Conservation (phyloP, 345 rosid genomes). For the Acer saccharum region DNA sequence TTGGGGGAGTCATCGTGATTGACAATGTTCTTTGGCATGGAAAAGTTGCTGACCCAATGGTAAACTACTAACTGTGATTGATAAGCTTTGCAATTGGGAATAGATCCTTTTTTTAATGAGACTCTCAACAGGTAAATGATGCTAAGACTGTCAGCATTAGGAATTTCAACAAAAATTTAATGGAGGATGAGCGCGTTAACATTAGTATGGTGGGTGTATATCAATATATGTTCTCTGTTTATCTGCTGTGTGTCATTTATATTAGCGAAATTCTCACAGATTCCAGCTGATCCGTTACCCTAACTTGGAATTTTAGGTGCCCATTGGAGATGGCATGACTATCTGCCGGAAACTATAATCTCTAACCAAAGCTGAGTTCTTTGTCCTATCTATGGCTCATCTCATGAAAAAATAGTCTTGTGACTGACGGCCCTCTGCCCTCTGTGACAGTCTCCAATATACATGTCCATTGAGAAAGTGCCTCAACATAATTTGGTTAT, state of each 20-base stretch:
- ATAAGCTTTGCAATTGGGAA: constrained; percentile 3
- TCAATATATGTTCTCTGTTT: neutral
- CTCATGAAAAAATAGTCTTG: neutral
- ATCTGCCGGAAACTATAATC: constrained; percentile 71
- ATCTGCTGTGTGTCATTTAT: neutral
- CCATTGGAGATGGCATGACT: constrained; percentile 90
- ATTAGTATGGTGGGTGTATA: constrained; percentile 70
- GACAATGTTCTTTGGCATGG: constrained; percentile 99
- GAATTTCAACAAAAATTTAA: constrained; percentile 62
- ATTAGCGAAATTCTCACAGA: neutral
- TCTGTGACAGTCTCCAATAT: neutral
- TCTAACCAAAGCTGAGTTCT: neutral
- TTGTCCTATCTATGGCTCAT: constrained; percentile 3
- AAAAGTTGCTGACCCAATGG: constrained; percentile 84
- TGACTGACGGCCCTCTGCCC: neutral
- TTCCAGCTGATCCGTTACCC: neutral
- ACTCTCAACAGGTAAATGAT: constrained; percentile 65
- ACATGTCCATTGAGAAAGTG: neutral
- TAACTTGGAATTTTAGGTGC: constrained; percentile 53
- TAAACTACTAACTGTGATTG: constrained; percentile 19
- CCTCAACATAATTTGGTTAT: neutral
- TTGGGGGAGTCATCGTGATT: constrained; percentile 78
- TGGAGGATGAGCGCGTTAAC: constrained; percentile 75
- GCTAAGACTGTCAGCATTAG: constrained; percentile 73
- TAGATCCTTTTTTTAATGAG: constrained; percentile 1